Percentiles rank a stretch among this genome's conserved stretches.
These are phyloP conservation scores for Parachlorella kessleri DNA, from an alignment of 139 green algal species.

Conservation along the genomic window DNA sequence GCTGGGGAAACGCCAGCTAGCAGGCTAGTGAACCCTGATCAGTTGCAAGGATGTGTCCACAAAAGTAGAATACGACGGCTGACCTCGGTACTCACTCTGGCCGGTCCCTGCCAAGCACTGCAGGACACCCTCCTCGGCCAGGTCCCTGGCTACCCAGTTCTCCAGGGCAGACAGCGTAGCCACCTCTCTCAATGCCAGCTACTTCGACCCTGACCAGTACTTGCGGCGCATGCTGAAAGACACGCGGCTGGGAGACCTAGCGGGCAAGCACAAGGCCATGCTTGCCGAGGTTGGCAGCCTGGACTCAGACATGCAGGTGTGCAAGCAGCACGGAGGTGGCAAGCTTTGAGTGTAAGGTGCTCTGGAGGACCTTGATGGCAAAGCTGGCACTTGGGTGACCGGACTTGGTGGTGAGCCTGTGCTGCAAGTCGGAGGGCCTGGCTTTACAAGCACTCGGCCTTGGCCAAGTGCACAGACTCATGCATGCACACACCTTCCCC, in stretches of 20 bases:
- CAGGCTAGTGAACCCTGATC: no score
- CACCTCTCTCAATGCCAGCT: slow-evolving; percentile 17
- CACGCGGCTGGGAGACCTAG: slow-evolving; percentile 27
- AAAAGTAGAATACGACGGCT: background rate
- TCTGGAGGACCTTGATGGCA: background rate
- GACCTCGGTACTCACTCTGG: background rate
- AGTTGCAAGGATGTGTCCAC: background rate
- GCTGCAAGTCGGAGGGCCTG: no score
- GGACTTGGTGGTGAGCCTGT: no score
- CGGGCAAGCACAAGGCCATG: slow-evolving; percentile 71
- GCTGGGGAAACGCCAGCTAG: no score
- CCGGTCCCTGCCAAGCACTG: slow-evolving; percentile 34
- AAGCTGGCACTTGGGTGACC: no score
- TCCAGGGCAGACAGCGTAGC: slow-evolving; percentile 1
- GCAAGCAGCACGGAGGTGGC: background rate
- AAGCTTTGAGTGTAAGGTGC: background rate
- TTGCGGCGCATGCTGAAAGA: slow-evolving; percentile 28
- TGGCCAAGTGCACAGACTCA: no score
- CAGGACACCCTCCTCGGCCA: slow-evolving; percentile 40
- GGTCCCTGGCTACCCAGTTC: background rate
- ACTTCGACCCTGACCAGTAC: slow-evolving; percentile 36
- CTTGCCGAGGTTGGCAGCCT: slow-evolving; percentile 86
- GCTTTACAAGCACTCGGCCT: no score
- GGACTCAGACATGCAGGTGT: slow-evolving; percentile 88
- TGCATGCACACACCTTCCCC: background rate